Conservation (phyloP, 192 early-diverging fungal species). For the Coemansia guatemalensis region DNA sequence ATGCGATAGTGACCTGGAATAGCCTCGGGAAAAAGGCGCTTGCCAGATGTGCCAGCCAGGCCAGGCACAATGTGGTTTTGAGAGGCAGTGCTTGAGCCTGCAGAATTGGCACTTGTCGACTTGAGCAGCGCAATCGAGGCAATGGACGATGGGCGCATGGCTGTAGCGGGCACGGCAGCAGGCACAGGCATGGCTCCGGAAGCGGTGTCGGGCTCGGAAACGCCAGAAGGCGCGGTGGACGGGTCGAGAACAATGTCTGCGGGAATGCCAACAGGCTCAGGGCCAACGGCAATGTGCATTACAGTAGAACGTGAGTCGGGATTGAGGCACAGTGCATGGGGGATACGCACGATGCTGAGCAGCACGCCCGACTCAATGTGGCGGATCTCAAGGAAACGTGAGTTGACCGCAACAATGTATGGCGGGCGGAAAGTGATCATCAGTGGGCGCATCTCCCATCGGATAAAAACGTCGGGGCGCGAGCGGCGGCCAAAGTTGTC, state of each 20-base stretch:
- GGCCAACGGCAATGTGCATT: constrained; percentile 40
- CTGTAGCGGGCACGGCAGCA: neutral
- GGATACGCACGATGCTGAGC: constrained; percentile 40
- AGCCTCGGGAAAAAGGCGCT: constrained; percentile 38
- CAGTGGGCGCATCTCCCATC: constrained; percentile 83
- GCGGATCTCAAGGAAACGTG: constrained; percentile 85
- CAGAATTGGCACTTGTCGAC: neutral
- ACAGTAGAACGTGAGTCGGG: constrained; percentile 37
- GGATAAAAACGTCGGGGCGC: constrained; percentile 70
- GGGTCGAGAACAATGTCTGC: constrained; percentile 4
- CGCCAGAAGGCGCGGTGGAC: neutral
- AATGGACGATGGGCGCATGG: constrained; percentile 12
- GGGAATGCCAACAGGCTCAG: constrained; percentile 26
- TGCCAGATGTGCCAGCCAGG: constrained; percentile 28
- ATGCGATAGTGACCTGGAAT: constrained; percentile 34
- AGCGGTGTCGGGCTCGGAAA: neutral
- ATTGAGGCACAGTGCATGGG: constrained; percentile 37
- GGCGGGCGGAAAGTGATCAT: constrained; percentile 74
- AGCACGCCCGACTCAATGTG: constrained; percentile 75
- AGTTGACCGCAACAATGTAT: constrained; percentile 87
- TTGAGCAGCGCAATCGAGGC: constrained; percentile 19
- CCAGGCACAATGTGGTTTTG: constrained; percentile 30
- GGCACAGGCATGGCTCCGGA: constrained; percentile 3
- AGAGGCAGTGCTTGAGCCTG: neutral
- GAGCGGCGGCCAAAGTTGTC: constrained; percentile 80